phyloP scores from a whole-genome alignment of 192 early-diverging fungal species.

The Entophlyctis luteolus region DNA sequence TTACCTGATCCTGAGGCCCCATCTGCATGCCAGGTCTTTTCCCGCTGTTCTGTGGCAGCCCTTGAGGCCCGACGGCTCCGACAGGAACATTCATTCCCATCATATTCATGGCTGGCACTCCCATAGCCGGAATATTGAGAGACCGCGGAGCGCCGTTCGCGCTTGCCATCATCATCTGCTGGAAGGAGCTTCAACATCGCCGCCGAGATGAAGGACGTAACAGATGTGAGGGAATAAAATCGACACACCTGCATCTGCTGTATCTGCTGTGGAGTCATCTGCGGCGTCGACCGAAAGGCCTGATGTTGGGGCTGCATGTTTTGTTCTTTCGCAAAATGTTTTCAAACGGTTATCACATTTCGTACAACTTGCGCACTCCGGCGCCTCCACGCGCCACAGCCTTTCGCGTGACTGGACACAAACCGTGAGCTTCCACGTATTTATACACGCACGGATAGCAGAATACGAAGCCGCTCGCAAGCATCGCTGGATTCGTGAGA shows the following conservation, averaged over 20 bases:
- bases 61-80: neutral
- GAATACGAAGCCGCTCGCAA: slow-evolving; percentile 86
- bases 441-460: slow-evolving; percentile 87
- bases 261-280: slow-evolving; percentile 13
- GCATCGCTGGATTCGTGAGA: slow-evolving; percentile 80
- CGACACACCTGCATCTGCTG: slow-evolving; percentile 15
- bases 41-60: neutral
- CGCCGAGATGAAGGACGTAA: no score
- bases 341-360: slow-evolving; percentile 13
- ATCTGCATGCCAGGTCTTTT: neutral
- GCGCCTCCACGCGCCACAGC: slow-evolving; percentile 38
- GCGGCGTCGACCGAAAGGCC: neutral
- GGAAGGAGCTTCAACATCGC: neutral
- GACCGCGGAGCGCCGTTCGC: neutral
- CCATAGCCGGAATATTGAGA: neutral
- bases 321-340: no score
- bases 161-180: neutral
- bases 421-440: slow-evolving; percentile 63
- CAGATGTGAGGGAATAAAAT: no score
- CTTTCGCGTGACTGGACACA: slow-evolving; percentile 77
- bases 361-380: slow-evolving; percentile 67
- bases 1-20: neutral
- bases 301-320: no score
- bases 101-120: neutral
- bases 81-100: neutral